Percentiles rank a stretch among this genome's conserved stretches.
phyloP scores from a whole-genome alignment of 768 basidiomycete species.

The Pulveroboletus ravenelii region DNA sequence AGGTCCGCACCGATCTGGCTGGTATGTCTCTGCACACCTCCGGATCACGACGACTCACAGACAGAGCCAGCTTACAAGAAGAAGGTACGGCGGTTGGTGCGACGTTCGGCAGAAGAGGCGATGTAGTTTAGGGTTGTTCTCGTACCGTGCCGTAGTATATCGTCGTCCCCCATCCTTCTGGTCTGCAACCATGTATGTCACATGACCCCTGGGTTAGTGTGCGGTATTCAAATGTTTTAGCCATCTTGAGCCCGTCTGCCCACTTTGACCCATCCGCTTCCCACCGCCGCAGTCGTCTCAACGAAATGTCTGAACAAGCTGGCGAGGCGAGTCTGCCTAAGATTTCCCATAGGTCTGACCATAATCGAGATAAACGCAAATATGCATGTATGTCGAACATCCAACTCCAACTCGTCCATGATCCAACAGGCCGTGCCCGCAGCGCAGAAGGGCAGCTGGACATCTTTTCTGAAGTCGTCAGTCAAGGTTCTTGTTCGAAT shows the following conservation, averaged over 20 bases:
- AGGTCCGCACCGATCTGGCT: conserved; percentile 61
- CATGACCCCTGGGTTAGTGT: conserved; percentile 14
- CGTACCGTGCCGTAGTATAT: conserved; percentile 14
- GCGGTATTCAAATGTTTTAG: not conserved
- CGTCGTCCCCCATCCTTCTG: not conserved
- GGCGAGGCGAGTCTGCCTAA: conserved; percentile 35
- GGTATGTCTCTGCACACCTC: conserved; percentile 37
- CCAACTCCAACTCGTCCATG: conserved; percentile 19
- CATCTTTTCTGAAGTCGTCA: conserved; percentile 86
- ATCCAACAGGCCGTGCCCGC: conserved; percentile 63
- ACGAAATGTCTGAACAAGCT: conserved; percentile 37
- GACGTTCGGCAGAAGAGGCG: conserved; percentile 85
- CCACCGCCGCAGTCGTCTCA: not conserved
- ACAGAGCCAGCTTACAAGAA: conserved; percentile 73
- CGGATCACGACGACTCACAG: conserved; percentile 9
- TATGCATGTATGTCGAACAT: conserved; percentile 35
- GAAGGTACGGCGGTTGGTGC: conserved; percentile 88
- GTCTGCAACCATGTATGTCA: conserved; percentile 6
- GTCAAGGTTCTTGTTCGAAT: conserved; percentile 25
- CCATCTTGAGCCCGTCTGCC: conserved; percentile 1
- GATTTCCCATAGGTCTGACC: conserved; percentile 21
- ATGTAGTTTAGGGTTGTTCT: conserved; percentile 47
- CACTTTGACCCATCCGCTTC: conserved; percentile 6
- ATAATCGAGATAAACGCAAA: conserved; percentile 22
- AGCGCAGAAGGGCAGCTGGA: conserved; percentile 83